A percentile compares a stretch with the other conserved stretches of the same genome.
Evolutionary conservation across 2,329 filamentous ascomycete species (phyloP).

Genomic region (Nemania sp.): DNA sequence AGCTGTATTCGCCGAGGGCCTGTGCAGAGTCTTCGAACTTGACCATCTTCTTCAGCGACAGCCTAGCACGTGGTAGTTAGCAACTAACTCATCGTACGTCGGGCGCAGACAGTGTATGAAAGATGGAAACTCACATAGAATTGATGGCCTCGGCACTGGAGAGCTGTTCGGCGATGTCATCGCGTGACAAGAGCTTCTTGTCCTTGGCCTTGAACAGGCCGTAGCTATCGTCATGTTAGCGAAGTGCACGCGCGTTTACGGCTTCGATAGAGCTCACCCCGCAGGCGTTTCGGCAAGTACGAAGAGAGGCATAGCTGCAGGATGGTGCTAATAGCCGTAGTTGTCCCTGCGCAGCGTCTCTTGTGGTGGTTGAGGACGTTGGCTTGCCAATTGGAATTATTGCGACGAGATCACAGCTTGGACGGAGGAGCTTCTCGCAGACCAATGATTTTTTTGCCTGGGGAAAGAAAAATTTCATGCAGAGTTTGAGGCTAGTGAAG

Average conservation of each 20-base stretch:
- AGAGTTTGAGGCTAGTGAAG: conserved; percentile 23
- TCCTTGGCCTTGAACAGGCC: conserved; percentile 97
- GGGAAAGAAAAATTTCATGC: conserved; percentile 30
- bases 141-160: conserved; percentile 82
- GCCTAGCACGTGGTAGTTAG: conserved; percentile 50
- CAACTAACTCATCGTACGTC: background rate
- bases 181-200: conserved; percentile 94
- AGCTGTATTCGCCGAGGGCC: conserved; percentile 87
- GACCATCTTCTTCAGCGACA: conserved; percentile 95
- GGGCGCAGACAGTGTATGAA: conserved; percentile 3
- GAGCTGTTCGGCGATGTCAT: conserved; percentile 75
- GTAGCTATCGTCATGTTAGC: conserved; percentile 64
- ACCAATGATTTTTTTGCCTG: conserved; percentile 23
- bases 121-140: conserved; percentile 67
- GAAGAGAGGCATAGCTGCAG: conserved; percentile 77
- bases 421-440: conserved; percentile 20
- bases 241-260: background rate
- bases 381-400: conserved; percentile 20
- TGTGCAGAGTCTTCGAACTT: conserved; percentile 95
- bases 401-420: conserved; percentile 24
- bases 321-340: conserved; percentile 15
- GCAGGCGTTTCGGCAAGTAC: conserved; percentile 93
- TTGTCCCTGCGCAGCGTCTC: conserved; percentile 36
- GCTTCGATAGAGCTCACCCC: conserved; percentile 53
- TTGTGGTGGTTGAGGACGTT: conserved; percentile 18